These are phyloP conservation scores for Aspergillus carlsbadensis DNA, from an alignment of 495 filamentous ascomycete genomes.

Conservation along the genomic window DNA sequence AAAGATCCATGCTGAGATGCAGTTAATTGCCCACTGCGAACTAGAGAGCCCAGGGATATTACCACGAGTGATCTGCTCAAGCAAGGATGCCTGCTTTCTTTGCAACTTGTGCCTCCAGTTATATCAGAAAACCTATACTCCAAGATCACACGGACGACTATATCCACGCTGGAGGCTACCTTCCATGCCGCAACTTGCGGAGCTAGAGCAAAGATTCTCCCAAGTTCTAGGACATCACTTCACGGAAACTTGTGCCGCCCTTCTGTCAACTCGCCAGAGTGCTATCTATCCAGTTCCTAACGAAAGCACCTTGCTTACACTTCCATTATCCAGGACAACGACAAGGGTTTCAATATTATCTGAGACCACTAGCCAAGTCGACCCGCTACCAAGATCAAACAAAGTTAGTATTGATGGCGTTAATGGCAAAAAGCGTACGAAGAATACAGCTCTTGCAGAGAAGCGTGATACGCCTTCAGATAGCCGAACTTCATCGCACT, in stretches of 20 bases:
- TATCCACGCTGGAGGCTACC: slow-evolving; percentile 18
- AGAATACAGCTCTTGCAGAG: neutral
- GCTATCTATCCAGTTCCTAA: neutral
- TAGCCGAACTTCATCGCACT: neutral
- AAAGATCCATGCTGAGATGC: slow-evolving; percentile 41
- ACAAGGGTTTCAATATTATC: neutral
- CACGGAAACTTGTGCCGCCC: neutral
- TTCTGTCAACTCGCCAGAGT: slow-evolving; percentile 2
- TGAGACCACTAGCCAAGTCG: neutral
- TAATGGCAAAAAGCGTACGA: neutral
- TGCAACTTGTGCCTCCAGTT: slow-evolving; percentile 9
- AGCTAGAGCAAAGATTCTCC: slow-evolving; percentile 1
- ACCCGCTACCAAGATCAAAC: neutral
- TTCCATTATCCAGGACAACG: slow-evolving; percentile 8
- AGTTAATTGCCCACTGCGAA: slow-evolving; percentile 39
- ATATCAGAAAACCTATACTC: slow-evolving; percentile 6
- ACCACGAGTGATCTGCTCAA: slow-evolving; percentile 16
- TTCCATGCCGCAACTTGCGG: slow-evolving; percentile 9
- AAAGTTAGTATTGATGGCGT: neutral
- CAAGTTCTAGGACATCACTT: neutral
- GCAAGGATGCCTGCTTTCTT: slow-evolving; percentile 20
- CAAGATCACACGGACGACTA: slow-evolving; percentile 11
- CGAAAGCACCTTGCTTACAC: slow-evolving; percentile 15
- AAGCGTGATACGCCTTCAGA: neutral
- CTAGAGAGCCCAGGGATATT: slow-evolving; percentile 16